Percentiles rank a stretch among this genome's conserved stretches.
phyloP scores from a whole-genome alignment of 441 rosid species.

The Pelargonium citronellum region DNA sequence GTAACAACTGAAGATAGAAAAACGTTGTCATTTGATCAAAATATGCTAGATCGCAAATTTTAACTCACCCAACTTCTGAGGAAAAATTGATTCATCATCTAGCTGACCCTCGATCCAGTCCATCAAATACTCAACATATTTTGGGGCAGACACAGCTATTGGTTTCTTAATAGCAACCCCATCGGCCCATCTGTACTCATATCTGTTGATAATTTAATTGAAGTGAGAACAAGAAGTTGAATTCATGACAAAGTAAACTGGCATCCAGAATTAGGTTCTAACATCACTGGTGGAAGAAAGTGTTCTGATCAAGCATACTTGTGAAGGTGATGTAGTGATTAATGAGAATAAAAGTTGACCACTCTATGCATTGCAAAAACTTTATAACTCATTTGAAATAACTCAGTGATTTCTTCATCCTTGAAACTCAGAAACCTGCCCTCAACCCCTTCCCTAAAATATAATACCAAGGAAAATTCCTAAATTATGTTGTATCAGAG shows the following conservation, averaged over 20 bases:
- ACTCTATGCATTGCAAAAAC: background rate
- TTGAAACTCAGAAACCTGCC: background rate
- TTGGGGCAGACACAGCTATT: slow-evolving; percentile 52
- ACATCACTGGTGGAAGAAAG: background rate
- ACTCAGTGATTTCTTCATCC: background rate
- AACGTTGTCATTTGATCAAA: background rate
- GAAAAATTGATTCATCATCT: slow-evolving; percentile 44
- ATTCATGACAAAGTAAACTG: background rate
- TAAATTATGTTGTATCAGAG: background rate
- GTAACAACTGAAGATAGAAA: background rate
- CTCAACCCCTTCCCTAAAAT: background rate
- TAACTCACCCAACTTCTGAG: slow-evolving; percentile 36
- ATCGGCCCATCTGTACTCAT: slow-evolving; percentile 49
- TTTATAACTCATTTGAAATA: background rate
- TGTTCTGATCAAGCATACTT: background rate
- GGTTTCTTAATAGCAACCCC: slow-evolving; percentile 44
- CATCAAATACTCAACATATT: slow-evolving; percentile 45
- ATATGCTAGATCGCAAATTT: background rate
- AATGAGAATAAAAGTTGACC: background rate
- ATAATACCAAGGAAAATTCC: background rate
- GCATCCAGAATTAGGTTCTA: background rate
- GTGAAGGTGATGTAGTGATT: background rate
- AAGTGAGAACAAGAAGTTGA: background rate
- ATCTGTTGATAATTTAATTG: slow-evolving; percentile 23
- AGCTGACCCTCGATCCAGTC: slow-evolving; percentile 48